Base-by-base conservation (phyloP, 2,329 filamentous ascomycete species). In the Penicillium sp. region DNA sequence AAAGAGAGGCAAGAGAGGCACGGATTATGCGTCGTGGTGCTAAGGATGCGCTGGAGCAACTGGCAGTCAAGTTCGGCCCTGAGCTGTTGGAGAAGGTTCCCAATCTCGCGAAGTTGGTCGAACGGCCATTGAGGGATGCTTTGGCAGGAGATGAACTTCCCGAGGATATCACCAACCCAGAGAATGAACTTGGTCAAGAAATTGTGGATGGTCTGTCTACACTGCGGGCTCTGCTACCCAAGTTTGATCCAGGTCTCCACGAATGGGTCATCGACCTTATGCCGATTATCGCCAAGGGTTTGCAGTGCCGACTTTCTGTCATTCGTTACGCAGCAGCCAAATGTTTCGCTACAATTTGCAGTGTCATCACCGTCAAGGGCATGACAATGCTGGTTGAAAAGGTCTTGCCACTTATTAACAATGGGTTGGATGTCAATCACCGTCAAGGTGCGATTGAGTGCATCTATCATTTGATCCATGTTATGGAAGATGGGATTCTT, bases 281-380 rank as follows among this genome's bases (percentile, higher is more conserved):
- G 67, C 89, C 91, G 7, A 76, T 91, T 33, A 82, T 98, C 46
- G 87, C 89, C 59, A 91, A 85, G 68, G 91, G 88, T 4, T 76
- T 98, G 38, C 88, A 91, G 60, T 95, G 88, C 19, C 82, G 85
- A 59, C 77, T 97, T 13, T 94, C 93, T 2, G 88, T 98, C 2
- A 88, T 98, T 65, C 82, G 93, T 34, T 98, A 98, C 69, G 93
- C 91, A 71, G 93, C 93, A 22, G 93, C 93, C 0, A 98, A 98
- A 68, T 97, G 93, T 65, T 82, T 98, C 66, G 94, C 93, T 8
- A 98, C 93, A 1, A 85, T 97, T 39, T 98, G 94, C 76, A 98
- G 91, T 65, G 86, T 97, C 57, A 94, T 98, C 59, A 88, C 88
- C 0, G 85, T 97, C 5, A 84, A 95, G 55, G 93, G 88, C 45